Percentiles rank a stretch among this genome's conserved stretches.
Evolutionary conservation across 805 yeast species (phyloP).

Genomic region (Pichia exigua): DNA sequence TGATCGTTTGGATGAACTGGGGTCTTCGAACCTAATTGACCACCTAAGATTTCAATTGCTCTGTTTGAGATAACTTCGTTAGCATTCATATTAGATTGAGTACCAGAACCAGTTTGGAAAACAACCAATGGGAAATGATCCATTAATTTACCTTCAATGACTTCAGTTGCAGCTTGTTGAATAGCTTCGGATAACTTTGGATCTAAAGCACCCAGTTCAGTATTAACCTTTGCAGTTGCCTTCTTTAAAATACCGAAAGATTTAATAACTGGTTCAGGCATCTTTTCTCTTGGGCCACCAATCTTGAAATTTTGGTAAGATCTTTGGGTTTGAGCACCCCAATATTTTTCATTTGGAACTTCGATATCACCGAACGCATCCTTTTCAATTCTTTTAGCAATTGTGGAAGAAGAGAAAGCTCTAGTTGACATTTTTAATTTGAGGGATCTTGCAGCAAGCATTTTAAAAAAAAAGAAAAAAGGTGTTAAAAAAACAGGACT

Average conservation of each 20-base stretch:
- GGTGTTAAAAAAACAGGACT: neutral
- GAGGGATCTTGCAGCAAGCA: slow-evolving; percentile 22
- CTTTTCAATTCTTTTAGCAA: slow-evolving; percentile 59
- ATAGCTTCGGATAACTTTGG: slow-evolving; percentile 79
- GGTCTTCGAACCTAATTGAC: slow-evolving; percentile 80
- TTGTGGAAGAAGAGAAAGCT: slow-evolving; percentile 25
- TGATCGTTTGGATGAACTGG: slow-evolving; percentile 99
- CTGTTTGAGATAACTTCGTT: slow-evolving; percentile 98
- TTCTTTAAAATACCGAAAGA: slow-evolving; percentile 94
- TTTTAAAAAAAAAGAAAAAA: neutral
- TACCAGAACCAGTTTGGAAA: slow-evolving; percentile 98
- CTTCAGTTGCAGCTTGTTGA: slow-evolving; percentile 92
- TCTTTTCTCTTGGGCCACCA: slow-evolving; percentile 83
- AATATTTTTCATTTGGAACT: slow-evolving; percentile 70
- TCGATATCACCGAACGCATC: slow-evolving; percentile 97
- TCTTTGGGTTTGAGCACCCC: slow-evolving; percentile 98
- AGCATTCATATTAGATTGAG: slow-evolving; percentile 98
- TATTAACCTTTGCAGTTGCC: slow-evolving; percentile 90
- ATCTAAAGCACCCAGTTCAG: slow-evolving; percentile 72
- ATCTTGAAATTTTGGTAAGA: slow-evolving; percentile 90
- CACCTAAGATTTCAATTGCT: slow-evolving; percentile 94
- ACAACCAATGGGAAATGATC: slow-evolving; percentile 98
- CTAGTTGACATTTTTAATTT: slow-evolving; percentile 16
- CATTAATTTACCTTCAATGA: slow-evolving; percentile 79
- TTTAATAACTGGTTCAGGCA: slow-evolving; percentile 84